Evolutionary conservation across 768 basidiomycete genomes (phyloP), one percentile per base, ranked within the genome.

Genomic region (Lactarius psammicola): DNA sequence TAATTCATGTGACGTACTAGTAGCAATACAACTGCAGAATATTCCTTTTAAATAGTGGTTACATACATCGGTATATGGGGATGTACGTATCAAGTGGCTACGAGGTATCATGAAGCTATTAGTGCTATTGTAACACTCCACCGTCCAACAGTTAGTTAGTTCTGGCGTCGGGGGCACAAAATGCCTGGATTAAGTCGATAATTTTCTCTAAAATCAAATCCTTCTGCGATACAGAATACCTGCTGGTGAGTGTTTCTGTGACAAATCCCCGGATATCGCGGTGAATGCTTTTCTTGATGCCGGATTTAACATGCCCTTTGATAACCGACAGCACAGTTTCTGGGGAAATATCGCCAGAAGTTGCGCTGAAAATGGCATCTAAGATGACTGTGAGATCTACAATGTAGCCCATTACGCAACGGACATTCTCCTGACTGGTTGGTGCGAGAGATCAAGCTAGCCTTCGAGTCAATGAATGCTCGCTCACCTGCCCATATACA

Each of bases 191-290:
- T 40, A 65, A 36, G 17, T 65, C 64, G 11, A 59, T 60, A 3
- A 42, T 65, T 33, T 46, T 65, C 33, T 60, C 64, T 17, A 65
- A 15, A 4, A 60, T n/a, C 10, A 60, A 40, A 30, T 65, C 64
- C 15, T 59, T 13, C 55, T 46, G 33, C 23, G 42, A 11, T 15
- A 46, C 33, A 11, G 55, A 8, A 10, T 10, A 23, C 26, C 11
- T 31, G 13, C 33, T 23, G 17, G 15, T 15, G 23, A 34, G 34
- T 28, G 20, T 20, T 11, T 59, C 59, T 8, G 49, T 60, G 3
- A 57, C 34, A 51, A 63, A 63, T 10, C 34, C 3, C 6, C 26
- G 26, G 56, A 63, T 38, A 38, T 57, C 44, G 10, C 11, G 44
- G 18, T 63, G 62, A 6, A 63, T 57, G 5, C 2, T 28, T 3